Evolutionary conservation across 805 yeast species (phyloP), one percentile per base, ranked within the genome.

Genomic region (Metschnikowia rubicola): DNA sequence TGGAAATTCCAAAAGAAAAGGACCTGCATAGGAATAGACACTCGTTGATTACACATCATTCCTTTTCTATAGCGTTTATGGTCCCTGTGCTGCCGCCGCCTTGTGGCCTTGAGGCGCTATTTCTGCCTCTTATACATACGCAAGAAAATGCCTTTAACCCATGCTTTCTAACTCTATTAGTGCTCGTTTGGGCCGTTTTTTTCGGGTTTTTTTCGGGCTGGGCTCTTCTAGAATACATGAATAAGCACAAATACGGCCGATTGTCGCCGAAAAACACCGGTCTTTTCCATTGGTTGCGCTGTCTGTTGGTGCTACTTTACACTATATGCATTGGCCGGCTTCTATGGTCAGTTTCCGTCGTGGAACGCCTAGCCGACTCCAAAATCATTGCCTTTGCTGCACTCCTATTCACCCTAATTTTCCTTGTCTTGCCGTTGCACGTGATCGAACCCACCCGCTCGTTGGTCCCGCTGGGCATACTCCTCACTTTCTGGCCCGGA

Each of bases 401-500:
- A n/a, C 26, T 56, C 4, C 10, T 21, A 6, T n/a, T 37, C 3
- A 39, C 50, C 2, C 6, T 45, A 4, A 29, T 36, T 3, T 40
- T 60, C 11, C 3, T 40, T 56, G 64, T 74, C 2, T 38, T 71
- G 1, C 81, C 81, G 0, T 56, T 79, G 10, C 77, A 76, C 36
- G 45, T 64, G 8, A 47, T 75, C 13, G 84, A 80, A 51, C 65
- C 70, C 8, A 65, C 72, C 38, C 64, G 70, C 39, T 62, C 67
- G 1, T 55, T 69, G 0, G 59, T 68, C 2, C 74, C 74, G 11
- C 58, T 62, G 29, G 75, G 71, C 2, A 62, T 75, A 0, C 51
- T 73, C 21, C 55, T 75, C 9, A 50, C 71, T 15, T 77, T 62
- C 52, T 77, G 81, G 81, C 34, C 68, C 9, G 21, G 52, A 11